Percentiles rank a stretch among this genome's conserved stretches.
phyloP scores from a whole-genome alignment of 2,329 filamentous ascomycete genomes.

The Ophiostoma montium region DNA sequence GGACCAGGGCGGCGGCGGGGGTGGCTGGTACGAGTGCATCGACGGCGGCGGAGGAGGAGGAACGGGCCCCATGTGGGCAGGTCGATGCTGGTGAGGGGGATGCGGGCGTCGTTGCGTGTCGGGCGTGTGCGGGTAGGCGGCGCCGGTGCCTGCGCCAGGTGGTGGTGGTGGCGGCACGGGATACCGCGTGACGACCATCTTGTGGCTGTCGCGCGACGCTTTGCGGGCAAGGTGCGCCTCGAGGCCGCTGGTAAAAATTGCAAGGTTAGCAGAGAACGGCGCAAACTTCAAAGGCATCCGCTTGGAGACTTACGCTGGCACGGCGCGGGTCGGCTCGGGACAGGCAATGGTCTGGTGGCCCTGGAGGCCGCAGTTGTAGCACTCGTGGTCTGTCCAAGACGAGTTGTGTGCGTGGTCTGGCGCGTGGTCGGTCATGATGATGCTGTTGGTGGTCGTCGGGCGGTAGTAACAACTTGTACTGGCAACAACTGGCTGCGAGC shows the following conservation, averaged over 20 bases:
- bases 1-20: slow-evolving; percentile 8
- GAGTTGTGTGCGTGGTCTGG: slow-evolving; percentile 18
- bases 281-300: background rate
- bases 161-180: slow-evolving; percentile 21
- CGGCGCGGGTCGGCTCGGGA: slow-evolving; percentile 32
- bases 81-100: slow-evolving; percentile 14
- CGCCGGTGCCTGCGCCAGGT: background rate
- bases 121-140: background rate
- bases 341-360: slow-evolving; percentile 41
- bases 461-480: no score
- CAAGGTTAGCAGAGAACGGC: background rate
- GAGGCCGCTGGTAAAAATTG: slow-evolving; percentile 12
- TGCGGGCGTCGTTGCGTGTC: slow-evolving; percentile 17
- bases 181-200: slow-evolving; percentile 25
- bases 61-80: slow-evolving; percentile 1
- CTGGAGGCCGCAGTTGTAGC: slow-evolving; percentile 38
- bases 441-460: background rate
- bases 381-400: slow-evolving; percentile 23
- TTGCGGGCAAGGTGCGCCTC: slow-evolving; percentile 15
- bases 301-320: slow-evolving; percentile 31
- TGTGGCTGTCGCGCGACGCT: slow-evolving; percentile 5
- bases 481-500: background rate
- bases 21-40: slow-evolving; percentile 12
- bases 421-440: slow-evolving; percentile 14
- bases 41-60: background rate